Evolutionary conservation across 192 early-diverging fungal species (phyloP).

Genomic region (Neocallimastix lanati): DNA sequence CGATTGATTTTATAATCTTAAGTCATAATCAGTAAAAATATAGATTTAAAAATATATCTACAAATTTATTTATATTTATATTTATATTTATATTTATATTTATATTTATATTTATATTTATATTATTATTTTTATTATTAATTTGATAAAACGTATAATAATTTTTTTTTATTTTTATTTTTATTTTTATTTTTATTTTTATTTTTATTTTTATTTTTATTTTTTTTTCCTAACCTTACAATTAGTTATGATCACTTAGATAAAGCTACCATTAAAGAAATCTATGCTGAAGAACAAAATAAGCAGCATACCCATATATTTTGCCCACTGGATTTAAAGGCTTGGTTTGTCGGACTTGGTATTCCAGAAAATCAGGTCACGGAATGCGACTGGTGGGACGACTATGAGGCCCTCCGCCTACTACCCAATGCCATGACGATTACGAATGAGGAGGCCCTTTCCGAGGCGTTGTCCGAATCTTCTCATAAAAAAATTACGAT

Average conservation of each 20-base stretch:
- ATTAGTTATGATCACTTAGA: constrained; percentile 62
- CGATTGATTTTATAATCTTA: constrained; percentile 54
- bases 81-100: no score
- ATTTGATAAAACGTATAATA: no score
- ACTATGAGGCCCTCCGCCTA: constrained; percentile 11
- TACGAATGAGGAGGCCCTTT: constrained; percentile 1
- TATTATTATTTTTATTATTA: no score
- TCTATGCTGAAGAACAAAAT: constrained; percentile 9
- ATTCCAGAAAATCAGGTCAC: constrained; percentile 21
- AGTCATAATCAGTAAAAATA: constrained; percentile 53
- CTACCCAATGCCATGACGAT: background rate
- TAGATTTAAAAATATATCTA: background rate
- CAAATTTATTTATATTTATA: no score
- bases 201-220: background rate
- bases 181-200: background rate
- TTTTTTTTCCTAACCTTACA: no score
- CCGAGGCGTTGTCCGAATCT: no score
- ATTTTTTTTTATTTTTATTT: no score
- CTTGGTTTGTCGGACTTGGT: constrained; percentile 31
- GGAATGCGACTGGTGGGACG: constrained; percentile 67
- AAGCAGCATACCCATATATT: constrained; percentile 28
- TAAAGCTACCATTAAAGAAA: constrained; percentile 32
- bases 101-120: no score
- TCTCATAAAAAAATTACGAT: background rate
- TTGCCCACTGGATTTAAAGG: constrained; percentile 62